These are phyloP conservation scores for Phytophthora gonapodyides DNA, from an alignment of 352 stramenopile species.

Conservation along the genomic window DNA sequence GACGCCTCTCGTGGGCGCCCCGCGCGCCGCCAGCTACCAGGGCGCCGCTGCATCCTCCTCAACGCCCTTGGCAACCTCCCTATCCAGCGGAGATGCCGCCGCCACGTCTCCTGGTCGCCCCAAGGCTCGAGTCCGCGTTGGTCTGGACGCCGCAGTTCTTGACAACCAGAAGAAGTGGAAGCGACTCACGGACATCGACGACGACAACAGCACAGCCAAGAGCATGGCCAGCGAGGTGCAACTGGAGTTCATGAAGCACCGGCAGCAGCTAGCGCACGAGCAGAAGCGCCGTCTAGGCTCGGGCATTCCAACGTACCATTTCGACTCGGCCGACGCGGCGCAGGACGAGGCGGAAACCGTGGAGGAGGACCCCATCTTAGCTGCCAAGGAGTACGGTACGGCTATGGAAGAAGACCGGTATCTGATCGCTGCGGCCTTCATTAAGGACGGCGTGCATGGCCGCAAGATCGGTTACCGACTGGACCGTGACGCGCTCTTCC, in stretches of 20 bases:
- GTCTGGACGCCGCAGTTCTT: conserved; percentile 65
- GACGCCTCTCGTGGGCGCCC: conserved; percentile 40
- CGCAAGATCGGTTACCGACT: conserved; percentile 84
- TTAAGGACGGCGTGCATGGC: conserved; percentile 82
- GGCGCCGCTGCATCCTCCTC: neutral
- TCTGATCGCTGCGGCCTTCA: conserved; percentile 77
- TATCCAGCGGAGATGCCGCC: conserved; percentile 9
- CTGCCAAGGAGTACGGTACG: conserved; percentile 35
- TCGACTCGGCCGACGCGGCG: conserved; percentile 21
- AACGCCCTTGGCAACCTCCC: neutral
- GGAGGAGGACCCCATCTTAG: conserved; percentile 37
- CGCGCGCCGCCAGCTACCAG: conserved; percentile 15
- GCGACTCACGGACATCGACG: conserved; percentile 70
- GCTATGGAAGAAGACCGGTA: conserved; percentile 68
- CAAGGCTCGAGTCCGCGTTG: conserved; percentile 51
- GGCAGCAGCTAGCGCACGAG: conserved; percentile 49
- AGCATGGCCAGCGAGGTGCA: conserved; percentile 85
- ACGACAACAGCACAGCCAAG: conserved; percentile 82
- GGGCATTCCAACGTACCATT: conserved; percentile 45
- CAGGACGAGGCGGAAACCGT: conserved; percentile 22
- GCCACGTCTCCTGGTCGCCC: conserved; percentile 24
- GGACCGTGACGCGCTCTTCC: conserved; percentile 64
- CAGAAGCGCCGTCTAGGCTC: conserved; percentile 42
- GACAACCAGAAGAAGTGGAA: conserved; percentile 89
- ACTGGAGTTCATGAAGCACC: conserved; percentile 67